Base-by-base conservation (phyloP, 805 yeast species). In the Pichia scutulata region DNA sequence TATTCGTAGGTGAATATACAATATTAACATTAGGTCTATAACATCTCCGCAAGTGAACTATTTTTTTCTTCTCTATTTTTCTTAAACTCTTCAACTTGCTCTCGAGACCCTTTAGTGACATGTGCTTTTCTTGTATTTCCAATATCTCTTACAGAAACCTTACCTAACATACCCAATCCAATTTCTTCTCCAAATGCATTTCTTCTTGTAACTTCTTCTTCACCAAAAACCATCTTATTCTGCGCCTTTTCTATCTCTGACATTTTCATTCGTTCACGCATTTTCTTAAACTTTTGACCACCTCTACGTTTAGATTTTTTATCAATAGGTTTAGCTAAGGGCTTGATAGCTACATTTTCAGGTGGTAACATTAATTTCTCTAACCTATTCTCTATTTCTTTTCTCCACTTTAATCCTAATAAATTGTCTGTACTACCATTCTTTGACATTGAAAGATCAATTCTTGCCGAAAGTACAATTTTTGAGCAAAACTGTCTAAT, bases 201-300 rank as follows among this genome's bases (percentile, higher is more conserved):
- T 53, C 71, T 69, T 3, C 74, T 69, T 1, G 82, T 75, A 21
- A 74, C 79, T 61, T 88, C 96, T 54, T 75, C 72, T 57, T 82
- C 76, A 7, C 95, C 97, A 68, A 92, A 90, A 41, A 75, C 84
- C 79, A 90, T 76, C 60, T 86, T 78, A 63, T 92, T 89, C 60
- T 88, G 96, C 3, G 95, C 85, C 56, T 81, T 84, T 36, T 89
- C 81, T 42, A 86, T 63, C 49, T 89, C 95, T 0, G 96, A 84
- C 75, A 86, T 76, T 59, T 82, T 83, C 67, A 84, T 82, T 60
- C 86, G 81, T 61, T 89, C 86, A 64, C 87, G 89, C 70, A 80
- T 76, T 65, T 89, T 89, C 46, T 96, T 73, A 57, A 85, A 75
- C 50, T 92, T 70, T 55, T 81, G 72, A 0, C 99, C 99, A 1